Conservation (phyloP, 2,329 filamentous ascomycete genomes). For the Coniosporium uncinatum region DNA sequence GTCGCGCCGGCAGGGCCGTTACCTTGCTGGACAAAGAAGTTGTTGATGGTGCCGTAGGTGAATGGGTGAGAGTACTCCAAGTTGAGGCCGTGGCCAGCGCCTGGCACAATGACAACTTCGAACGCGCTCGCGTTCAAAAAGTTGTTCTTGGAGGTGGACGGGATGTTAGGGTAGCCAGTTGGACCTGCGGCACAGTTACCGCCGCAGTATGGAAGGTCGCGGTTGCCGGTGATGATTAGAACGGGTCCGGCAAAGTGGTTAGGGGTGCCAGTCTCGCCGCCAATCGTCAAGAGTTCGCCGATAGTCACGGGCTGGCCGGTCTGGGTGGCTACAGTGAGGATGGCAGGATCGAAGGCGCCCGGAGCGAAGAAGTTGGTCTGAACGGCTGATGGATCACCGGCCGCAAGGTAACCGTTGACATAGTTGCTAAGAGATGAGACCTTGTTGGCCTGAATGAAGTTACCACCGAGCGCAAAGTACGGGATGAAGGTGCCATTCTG, state of each 20-base stretch:
- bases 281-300: conserved; percentile 20
- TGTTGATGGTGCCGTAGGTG: too few relatives aligned
- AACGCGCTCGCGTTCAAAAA: conserved; percentile 1
- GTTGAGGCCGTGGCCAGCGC: conserved; percentile 5
- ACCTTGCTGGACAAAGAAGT: too few relatives aligned
- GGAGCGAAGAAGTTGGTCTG: conserved; percentile 22
- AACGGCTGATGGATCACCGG: conserved; percentile 11
- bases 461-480: background rate
- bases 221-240: conserved; percentile 2
- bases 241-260: conserved; percentile 3
- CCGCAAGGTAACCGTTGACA: conserved; percentile 22
- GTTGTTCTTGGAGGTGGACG: background rate
- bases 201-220: conserved; percentile 2
- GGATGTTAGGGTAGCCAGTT: background rate
- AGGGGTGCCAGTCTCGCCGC: conserved; percentile 5
- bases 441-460: conserved; percentile 9
- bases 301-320: conserved; percentile 19
- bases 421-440: conserved; percentile 16
- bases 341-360: conserved; percentile 17
- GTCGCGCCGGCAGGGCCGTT: too few relatives aligned
- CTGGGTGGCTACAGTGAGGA: conserved; percentile 16
- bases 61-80: too few relatives aligned
- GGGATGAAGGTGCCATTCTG: conserved; percentile 11
- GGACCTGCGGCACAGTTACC: conserved; percentile 3
- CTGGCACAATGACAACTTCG: conserved; percentile 1